Evolutionary conservation across 2,329 filamentous ascomycete genomes (phyloP).

Genomic region (Trichoderma polysporum): DNA sequence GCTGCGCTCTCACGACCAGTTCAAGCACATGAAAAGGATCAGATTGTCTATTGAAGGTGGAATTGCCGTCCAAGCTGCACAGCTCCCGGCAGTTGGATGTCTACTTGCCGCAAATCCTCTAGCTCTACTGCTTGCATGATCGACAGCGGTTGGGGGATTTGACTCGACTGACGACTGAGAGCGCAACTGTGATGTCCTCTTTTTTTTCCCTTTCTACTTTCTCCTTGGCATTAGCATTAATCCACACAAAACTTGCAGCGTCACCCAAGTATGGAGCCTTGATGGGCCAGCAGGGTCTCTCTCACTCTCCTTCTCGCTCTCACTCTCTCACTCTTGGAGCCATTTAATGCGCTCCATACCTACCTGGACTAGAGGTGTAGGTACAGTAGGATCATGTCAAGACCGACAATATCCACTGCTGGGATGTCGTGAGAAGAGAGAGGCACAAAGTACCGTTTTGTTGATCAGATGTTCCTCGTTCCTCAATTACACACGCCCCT

Average conservation of each 20-base stretch:
- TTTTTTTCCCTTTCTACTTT: neutral
- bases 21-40: neutral
- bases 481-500: conserved; percentile 4
- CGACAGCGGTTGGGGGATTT: neutral
- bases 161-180: neutral
- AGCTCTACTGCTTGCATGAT: conserved; percentile 1
- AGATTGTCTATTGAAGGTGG: neutral
- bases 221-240: neutral
- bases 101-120: neutral
- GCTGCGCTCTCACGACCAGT: conserved; percentile 1
- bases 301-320: neutral
- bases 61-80: neutral
- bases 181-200: neutral
- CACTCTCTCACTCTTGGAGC: neutral
- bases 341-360: conserved; percentile 9
- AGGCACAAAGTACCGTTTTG: neutral
- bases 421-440: neutral
- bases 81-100: neutral
- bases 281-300: neutral
- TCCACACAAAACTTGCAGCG: neutral
- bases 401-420: conserved; percentile 13
- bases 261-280: neutral
- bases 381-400: neutral
- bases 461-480: neutral
- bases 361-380: neutral